A percentile compares a stretch with the other conserved stretches of the same genome.
Conservation (phyloP, 805 yeast genomes). For the Pichia cephalocereana region DNA sequence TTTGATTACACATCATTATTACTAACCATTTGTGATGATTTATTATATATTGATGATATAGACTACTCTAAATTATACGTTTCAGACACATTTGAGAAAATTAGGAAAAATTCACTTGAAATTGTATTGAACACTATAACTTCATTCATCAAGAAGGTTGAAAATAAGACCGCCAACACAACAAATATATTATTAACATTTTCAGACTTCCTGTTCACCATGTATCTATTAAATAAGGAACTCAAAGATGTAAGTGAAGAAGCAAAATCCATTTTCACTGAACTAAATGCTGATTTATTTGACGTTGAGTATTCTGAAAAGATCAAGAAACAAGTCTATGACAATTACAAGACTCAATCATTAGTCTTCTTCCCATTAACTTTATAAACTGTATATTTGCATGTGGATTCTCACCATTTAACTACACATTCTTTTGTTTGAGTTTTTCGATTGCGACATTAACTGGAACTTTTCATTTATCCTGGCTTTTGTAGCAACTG, state of each 20-base stretch:
- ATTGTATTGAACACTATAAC: background rate
- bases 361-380: constrained; percentile 13
- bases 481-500: background rate
- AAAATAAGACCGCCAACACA: background rate
- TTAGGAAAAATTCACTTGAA: constrained; percentile 3
- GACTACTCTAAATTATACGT: constrained; percentile 24
- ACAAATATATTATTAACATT: constrained; percentile 7
- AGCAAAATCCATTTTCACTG: background rate
- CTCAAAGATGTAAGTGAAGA: background rate
- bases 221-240: background rate
- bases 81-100: constrained; percentile 11
- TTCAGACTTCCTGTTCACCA: constrained; percentile 8
- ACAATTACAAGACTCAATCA: constrained; percentile 9
- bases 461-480: background rate
- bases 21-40: constrained; percentile 11
- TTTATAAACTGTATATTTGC: background rate
- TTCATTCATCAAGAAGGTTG: background rate
- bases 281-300: background rate
- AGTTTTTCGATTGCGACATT: background rate
- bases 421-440: background rate
- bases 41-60: constrained; percentile 8
- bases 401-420: background rate
- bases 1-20: constrained; percentile 16
- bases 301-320: constrained; percentile 1
- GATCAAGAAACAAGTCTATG: constrained; percentile 1